Evolutionary conservation across 2,329 filamentous ascomycete genomes (phyloP), one percentile per base, ranked within the genome.

Genomic region (Diaporthe nobilis): DNA sequence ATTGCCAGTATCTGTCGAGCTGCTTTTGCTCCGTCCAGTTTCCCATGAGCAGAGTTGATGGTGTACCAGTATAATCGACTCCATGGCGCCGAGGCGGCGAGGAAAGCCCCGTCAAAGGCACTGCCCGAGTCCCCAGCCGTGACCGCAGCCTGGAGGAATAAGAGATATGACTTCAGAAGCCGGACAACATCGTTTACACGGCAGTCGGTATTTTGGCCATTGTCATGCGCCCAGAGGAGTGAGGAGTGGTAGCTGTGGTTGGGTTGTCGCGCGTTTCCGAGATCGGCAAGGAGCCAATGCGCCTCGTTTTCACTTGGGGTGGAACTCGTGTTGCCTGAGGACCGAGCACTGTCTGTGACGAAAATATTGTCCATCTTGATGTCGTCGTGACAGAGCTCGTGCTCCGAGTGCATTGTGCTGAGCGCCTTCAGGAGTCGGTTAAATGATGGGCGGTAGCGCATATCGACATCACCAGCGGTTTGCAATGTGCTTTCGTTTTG

Each of bases 351-450:
- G 12, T 51, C 63, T 1, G 76, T 76, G 17, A 82, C 75, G 67
- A 84, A 82, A 65, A 84, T 80, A 51, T 83, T 84, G 71, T 81
- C 81, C 10, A 79, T 76, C 75, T 83, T 83, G 68, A 84, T 75
- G 58, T 84, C 82, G 60, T 84, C 82, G 72, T 83, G 82, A 53
- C 82, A 84, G 2, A 83, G 79, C 8, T 77, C 61, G 22, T 79
- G 73, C 2, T 77, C 31, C 13, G 34, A 60, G 76, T 83, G 82
- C 61, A 83, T 80, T 28, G 61, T 49, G 39, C 77, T 76, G n/a
- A 83, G 78, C 0, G 78, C 79, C 3, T 74, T 73, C 13, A 84
- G 78, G 10, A 84, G 76, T 4, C 77, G 72, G 39, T 83, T 77
- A 49, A 83, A 76, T 0, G 82, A 83, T 2, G 81, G 78, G 4